phyloP scores from a whole-genome alignment of 345 rosid genomes.

The Eucalyptus regnans region DNA sequence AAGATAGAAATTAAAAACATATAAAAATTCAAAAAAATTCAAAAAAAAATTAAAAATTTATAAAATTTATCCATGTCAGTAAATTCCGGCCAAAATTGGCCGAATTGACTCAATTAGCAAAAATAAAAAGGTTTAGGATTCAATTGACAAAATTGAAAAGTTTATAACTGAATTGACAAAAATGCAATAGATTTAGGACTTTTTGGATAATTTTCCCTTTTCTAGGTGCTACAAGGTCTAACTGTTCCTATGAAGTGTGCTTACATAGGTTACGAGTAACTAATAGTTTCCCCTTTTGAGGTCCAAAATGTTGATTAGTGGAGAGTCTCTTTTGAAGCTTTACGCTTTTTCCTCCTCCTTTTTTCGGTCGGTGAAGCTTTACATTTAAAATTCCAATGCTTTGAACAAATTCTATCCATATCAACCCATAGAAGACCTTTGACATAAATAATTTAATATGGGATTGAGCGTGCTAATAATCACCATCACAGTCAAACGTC shows the following conservation, averaged over 20 bases:
- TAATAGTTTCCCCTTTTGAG: background rate
- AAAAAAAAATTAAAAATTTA: fast-evolving
- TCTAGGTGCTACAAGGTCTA: background rate
- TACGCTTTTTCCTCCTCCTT: background rate
- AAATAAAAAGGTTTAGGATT: fast-evolving
- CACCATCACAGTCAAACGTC: background rate
- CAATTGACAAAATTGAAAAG: fast-evolving
- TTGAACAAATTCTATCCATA: background rate
- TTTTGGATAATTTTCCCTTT: no score
- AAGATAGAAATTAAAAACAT: no score
- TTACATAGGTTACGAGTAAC: background rate
- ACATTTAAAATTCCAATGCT: background rate
- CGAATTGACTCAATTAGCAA: no score
- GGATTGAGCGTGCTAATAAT: background rate
- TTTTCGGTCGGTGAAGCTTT: no score
- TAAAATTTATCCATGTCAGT: fast-evolving
- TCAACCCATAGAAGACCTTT: background rate
- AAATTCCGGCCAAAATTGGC: fast-evolving
- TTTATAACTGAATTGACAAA: fast-evolving
- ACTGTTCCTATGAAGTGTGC: background rate
- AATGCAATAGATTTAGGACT: fast-evolving
- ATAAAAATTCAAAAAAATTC: no score
- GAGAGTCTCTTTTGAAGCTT: background rate
- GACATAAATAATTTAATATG: background rate
- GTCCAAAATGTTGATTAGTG: background rate